A percentile compares a stretch with the other conserved stretches of the same genome.
phyloP scores from a whole-genome alignment of 1,284 basidiomycete genomes.

The Schizopora paradoxa region DNA sequence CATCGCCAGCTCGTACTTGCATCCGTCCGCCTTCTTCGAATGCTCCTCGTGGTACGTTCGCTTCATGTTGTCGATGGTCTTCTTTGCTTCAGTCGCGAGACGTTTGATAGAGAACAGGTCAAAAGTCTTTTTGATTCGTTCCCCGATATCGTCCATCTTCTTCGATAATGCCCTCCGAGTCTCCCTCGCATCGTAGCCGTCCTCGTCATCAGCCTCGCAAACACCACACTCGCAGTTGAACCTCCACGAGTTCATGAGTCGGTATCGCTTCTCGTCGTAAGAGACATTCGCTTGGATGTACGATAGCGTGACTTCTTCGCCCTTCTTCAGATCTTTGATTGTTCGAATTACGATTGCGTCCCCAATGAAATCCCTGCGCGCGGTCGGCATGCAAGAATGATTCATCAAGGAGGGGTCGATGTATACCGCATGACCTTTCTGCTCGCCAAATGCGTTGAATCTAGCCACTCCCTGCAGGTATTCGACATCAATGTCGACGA shows the following conservation, averaged over 20 bases:
- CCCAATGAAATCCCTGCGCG: slow-evolving; percentile 10
- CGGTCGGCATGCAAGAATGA: slow-evolving; percentile 14
- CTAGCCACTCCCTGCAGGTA: slow-evolving; percentile 3
- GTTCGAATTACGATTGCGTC: slow-evolving; percentile 16
- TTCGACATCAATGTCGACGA: slow-evolving; percentile 7
- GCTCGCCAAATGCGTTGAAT: slow-evolving; percentile 14
- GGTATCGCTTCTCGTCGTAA: not conserved
- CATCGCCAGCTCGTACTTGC: too few species aligned
- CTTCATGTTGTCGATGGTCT: too few species aligned
- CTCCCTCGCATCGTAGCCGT: not conserved
- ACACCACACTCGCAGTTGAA: slow-evolving; percentile 4
- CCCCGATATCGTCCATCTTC: not conserved
- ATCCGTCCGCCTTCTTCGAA: too few species aligned
- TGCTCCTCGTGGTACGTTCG: too few species aligned
- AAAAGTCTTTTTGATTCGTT: not conserved
- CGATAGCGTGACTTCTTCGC: slow-evolving; percentile 14
- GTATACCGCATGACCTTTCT: slow-evolving; percentile 9
- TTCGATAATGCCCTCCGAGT: too few species aligned
- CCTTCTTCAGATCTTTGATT: not conserved
- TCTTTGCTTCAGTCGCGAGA: too few species aligned
- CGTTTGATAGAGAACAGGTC: too few species aligned
- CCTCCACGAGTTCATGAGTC: not conserved
- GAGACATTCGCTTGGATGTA: not conserved
- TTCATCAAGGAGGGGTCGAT: slow-evolving; percentile 17
- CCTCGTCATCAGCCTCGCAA: not conserved